Base-by-base conservation (phyloP, 768 basidiomycete genomes). In the Hypsizygus marmoreus region DNA sequence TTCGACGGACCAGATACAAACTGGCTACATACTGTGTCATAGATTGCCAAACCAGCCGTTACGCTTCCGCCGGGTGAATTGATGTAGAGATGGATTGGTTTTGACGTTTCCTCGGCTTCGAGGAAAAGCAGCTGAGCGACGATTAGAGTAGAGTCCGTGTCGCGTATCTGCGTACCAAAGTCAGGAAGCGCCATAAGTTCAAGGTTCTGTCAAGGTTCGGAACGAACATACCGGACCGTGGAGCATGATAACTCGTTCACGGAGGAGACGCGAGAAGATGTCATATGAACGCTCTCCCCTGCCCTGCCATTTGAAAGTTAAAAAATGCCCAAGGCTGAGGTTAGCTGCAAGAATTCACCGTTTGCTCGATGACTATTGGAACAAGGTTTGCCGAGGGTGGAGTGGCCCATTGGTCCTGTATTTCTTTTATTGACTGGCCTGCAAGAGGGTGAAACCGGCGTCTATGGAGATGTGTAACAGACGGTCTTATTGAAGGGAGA, bases 51-150 rank as follows among this genome's bases (percentile, higher is more conserved):
- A 7, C 95, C 95, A 37, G 94, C 92, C 0, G 95, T 95, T 29
- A 98, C 95, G 59, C 88, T 90, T 23, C 95, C 95, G 2, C 95
- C 95, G 0, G 95, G 95, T 6, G 91, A 94, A 68, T 97, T 97
- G 56, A 98, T 95, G 67, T 98, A 98, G 9, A 98, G 70, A 58
- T 95, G 94, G 44, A 98, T 97, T 3, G 95, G 95, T 62, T 92
- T 91, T 7, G 85, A 82, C 0, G 93, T 83, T 54, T 97, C 94
- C 65, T 95, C 95, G 1, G 95, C 95, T 73, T 98, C 95, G 48
- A 97, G 76, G 66, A 95, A 97, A 31, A 98, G 82, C 6, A 98
- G 74, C 60, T 97, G 95, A 1, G 95, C 91, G 6, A 97, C 92
- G 25, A 85, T 77, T 47, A 97, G 73, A 4, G 93, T 88, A 1